A percentile compares a stretch with the other conserved stretches of the same genome.
phyloP scores from a whole-genome alignment of 2,329 filamentous ascomycete genomes.

The Teratosphaeria zuluensis region DNA sequence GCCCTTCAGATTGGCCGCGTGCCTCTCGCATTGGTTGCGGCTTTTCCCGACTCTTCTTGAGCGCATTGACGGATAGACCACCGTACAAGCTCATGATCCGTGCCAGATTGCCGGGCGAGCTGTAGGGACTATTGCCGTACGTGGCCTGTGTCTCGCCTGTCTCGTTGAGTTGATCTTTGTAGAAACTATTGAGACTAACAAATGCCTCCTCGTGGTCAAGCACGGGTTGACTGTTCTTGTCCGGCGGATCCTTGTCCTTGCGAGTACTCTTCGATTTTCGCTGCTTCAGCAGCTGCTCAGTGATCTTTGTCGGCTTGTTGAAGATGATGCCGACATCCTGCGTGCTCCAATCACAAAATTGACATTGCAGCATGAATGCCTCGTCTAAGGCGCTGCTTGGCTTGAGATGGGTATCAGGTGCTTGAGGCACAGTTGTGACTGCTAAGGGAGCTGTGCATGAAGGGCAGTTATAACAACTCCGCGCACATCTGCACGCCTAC shows the following conservation, averaged over 20 bases:
- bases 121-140: conserved; percentile 48
- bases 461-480: conserved; percentile 93
- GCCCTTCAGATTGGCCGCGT: conserved; percentile 57
- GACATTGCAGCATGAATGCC: conserved; percentile 67
- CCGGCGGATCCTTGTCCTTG: conserved; percentile 33
- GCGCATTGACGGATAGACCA: conserved; percentile 45
- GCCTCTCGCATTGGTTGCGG: conserved; percentile 74
- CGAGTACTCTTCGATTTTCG: conserved; percentile 12
- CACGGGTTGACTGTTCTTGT: conserved; percentile 26
- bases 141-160: conserved; percentile 42
- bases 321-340: conserved; percentile 84
- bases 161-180: conserved; percentile 66
- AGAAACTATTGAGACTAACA: conserved; percentile 65
- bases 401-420: conserved; percentile 14
- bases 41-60: conserved; percentile 58
- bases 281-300: conserved; percentile 49
- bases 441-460: conserved; percentile 73
- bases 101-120: conserved; percentile 70
- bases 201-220: conserved; percentile 63
- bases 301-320: conserved; percentile 74
- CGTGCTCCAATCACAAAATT: conserved; percentile 88
- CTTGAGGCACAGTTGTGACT: conserved; percentile 59
- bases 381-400: conserved; percentile 14
- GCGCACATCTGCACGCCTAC: conserved; percentile 46
- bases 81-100: conserved; percentile 91